Evolutionary conservation across 352 stramenopile genomes (phyloP).

Genomic region (Globisporangium yorkense): DNA sequence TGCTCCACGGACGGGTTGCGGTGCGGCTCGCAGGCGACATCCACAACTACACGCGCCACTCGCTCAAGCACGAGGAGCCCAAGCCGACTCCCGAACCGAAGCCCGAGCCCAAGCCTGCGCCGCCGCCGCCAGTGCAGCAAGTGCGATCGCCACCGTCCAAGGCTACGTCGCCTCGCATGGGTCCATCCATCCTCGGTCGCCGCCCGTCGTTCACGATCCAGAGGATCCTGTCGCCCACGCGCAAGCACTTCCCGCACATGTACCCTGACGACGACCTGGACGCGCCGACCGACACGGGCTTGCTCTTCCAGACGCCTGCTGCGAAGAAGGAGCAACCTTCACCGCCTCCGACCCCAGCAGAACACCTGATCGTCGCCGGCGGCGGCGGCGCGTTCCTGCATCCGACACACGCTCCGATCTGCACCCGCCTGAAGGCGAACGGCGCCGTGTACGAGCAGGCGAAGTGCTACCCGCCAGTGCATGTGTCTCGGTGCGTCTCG

Average conservation of each 20-base stretch:
- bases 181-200: constrained; percentile 6
- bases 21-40: constrained; percentile 88
- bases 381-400: constrained; percentile 89
- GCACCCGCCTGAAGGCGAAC: constrained; percentile 51
- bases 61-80: constrained; percentile 13
- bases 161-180: constrained; percentile 12
- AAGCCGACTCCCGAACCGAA: neutral
- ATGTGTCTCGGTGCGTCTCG: constrained; percentile 56
- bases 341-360: constrained; percentile 7
- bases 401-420: constrained; percentile 77
- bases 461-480: constrained; percentile 75
- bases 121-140: neutral
- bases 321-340: neutral
- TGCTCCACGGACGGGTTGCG: constrained; percentile 68
- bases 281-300: neutral
- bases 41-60: constrained; percentile 92
- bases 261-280: constrained; percentile 21
- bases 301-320: neutral
- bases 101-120: neutral
- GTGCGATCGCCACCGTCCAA: neutral
- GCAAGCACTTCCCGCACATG: constrained; percentile 83
- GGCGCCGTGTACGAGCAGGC: constrained; percentile 69
- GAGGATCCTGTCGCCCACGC: constrained; percentile 30
- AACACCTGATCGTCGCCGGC: constrained; percentile 86
- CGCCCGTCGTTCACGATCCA: constrained; percentile 13